Percentiles rank a stretch among this genome's conserved stretches.
Conservation (phyloP, 441 rosid genomes). For the Cnidoscolus chayamansa region DNA sequence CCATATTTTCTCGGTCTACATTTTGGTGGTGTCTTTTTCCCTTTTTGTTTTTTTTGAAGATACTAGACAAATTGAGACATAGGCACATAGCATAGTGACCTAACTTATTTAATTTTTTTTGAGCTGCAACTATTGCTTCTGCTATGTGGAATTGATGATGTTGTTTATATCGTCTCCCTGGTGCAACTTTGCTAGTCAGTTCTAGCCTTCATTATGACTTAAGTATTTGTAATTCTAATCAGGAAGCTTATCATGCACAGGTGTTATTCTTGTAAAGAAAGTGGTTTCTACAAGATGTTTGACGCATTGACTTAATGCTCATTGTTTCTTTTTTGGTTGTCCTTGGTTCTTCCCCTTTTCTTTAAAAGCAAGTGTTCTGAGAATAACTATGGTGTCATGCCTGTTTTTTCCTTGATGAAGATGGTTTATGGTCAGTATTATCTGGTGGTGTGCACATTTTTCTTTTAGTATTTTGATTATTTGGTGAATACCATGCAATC, state of each 20-base stretch:
- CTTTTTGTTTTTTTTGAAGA: too few species aligned
- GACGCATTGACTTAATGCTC: background rate
- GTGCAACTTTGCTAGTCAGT: background rate
- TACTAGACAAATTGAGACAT: too few species aligned
- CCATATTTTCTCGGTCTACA: background rate
- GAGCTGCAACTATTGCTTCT: background rate
- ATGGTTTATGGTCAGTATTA: background rate
- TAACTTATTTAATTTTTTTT: background rate
- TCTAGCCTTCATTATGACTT: background rate
- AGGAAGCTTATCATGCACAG: background rate
- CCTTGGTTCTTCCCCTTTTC: background rate
- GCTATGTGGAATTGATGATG: background rate
- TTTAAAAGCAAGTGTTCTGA: background rate
- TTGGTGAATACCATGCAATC: background rate
- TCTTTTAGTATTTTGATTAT: background rate
- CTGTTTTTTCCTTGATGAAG: background rate
- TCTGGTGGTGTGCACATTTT: background rate
- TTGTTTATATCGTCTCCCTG: too few species aligned
- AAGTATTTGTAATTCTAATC: background rate
- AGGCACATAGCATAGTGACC: background rate
- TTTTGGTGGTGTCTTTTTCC: too few species aligned
- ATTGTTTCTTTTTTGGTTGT: background rate
- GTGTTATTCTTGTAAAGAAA: constrained; percentile 1
- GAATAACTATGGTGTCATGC: background rate
- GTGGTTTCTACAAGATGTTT: background rate